These are phyloP conservation scores for Thyridium curvatum DNA, from an alignment of 2,329 filamentous ascomycete species.

Conservation along the genomic window DNA sequence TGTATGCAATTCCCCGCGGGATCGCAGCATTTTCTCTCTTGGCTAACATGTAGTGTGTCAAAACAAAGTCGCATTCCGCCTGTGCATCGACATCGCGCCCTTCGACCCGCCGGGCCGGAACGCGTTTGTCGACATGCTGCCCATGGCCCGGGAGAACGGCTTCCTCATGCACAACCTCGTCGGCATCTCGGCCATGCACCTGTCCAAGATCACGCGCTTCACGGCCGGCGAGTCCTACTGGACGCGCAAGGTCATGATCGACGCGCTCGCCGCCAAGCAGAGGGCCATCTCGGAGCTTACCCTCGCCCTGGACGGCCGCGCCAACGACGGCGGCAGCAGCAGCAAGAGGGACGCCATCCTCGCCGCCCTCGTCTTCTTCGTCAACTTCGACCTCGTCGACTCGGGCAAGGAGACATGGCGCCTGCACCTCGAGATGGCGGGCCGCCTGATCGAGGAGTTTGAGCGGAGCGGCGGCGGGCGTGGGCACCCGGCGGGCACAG, in stretches of 20 bases:
- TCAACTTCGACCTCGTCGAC: conserved; percentile 45
- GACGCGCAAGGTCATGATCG: conserved; percentile 23
- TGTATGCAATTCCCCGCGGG: conserved; percentile 42
- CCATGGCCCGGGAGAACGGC: conserved; percentile 31
- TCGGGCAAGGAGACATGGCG: conserved; percentile 41
- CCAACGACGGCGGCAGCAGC: conserved; percentile 9
- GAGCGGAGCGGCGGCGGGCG: conserved; percentile 9
- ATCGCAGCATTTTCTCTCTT: background rate
- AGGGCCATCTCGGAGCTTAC: conserved; percentile 35
- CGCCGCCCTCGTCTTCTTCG: conserved; percentile 40
- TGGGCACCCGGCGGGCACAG: background rate
- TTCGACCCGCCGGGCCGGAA: conserved; percentile 36
- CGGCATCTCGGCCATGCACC: conserved; percentile 40
- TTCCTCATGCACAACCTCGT: conserved; percentile 40
- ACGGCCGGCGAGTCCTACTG: conserved; percentile 14
- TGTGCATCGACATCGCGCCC: conserved; percentile 48
- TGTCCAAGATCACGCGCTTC: conserved; percentile 33
- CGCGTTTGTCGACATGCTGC: conserved; percentile 38
- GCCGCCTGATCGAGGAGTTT: conserved; percentile 33
- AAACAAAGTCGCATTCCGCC: conserved; percentile 39
- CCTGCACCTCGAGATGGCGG: conserved; percentile 38
- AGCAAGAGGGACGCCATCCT: conserved; percentile 27
- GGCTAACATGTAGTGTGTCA: too few species aligned
- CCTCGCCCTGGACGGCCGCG: conserved; percentile 22
- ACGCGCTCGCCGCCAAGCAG: conserved; percentile 38